phyloP scores from a whole-genome alignment of 176 grass and related monocot genomes.

The Musa beccarii region DNA sequence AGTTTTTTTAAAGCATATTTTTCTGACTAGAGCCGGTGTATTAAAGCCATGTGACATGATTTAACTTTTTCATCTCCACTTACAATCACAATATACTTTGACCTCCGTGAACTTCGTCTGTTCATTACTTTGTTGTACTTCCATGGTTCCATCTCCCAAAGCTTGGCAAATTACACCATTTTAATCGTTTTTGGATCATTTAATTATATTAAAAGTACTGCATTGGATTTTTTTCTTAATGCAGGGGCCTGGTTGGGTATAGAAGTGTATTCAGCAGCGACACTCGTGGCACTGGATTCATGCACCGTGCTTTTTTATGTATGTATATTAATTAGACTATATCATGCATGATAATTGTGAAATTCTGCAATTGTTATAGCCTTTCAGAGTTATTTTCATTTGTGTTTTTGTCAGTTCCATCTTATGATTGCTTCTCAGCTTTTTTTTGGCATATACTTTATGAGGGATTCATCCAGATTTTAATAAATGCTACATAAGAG shows the following conservation, averaged over 20 bases:
- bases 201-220: background rate
- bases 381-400: background rate
- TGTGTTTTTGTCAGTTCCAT: background rate
- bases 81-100: too few species aligned
- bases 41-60: too few species aligned
- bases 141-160: too few species aligned
- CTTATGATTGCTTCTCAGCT: background rate
- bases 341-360: background rate
- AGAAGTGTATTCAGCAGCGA: conserved; percentile 93
- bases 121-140: too few species aligned
- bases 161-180: background rate
- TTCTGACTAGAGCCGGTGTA: too few species aligned
- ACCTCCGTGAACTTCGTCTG: too few species aligned
- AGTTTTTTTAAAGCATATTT: too few species aligned
- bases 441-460: too few species aligned
- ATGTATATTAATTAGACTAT: conserved; percentile 28
- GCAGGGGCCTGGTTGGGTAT: conserved; percentile 91
- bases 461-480: too few species aligned
- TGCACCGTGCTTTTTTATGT: conserved; percentile 95
- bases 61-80: too few species aligned
- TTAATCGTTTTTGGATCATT: background rate
- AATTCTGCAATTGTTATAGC: background rate
- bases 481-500: background rate
- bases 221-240: conserved; percentile 7
- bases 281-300: conserved; percentile 98